phyloP scores from a whole-genome alignment of 2,329 filamentous ascomycete species.

The Colletotrichum trifolii region DNA sequence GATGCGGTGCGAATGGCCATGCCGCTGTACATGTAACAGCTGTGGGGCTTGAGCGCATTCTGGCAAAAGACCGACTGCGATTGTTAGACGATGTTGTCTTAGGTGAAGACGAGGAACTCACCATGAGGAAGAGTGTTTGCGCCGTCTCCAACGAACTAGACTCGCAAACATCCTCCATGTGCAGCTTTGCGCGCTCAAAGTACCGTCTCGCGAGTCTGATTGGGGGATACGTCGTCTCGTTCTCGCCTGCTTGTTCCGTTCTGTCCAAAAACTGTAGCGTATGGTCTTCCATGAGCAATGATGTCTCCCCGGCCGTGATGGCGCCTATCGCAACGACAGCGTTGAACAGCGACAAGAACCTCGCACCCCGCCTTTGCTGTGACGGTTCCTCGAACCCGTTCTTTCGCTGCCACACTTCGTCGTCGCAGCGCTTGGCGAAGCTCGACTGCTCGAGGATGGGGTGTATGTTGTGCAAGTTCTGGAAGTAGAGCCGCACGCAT shows the following conservation, averaged over 20 bases:
- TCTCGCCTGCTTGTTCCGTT: conserved; percentile 20
- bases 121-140: conserved; percentile 37
- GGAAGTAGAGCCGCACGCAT: conserved; percentile 39
- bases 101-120: conserved; percentile 1
- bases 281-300: conserved; percentile 34
- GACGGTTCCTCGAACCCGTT: not conserved
- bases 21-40: conserved; percentile 49
- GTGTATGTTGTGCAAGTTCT: conserved; percentile 40
- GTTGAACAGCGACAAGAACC: conserved; percentile 36
- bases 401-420: conserved; percentile 33
- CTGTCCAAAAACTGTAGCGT: conserved; percentile 33
- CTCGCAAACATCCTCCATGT: conserved; percentile 37
- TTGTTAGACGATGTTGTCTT: not conserved
- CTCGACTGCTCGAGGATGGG: conserved; percentile 37
- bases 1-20: conserved; percentile 48
- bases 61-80: conserved; percentile 44
- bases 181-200: conserved; percentile 35
- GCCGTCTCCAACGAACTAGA: conserved; percentile 37
- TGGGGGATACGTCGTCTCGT: conserved; percentile 32
- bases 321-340: conserved; percentile 35
- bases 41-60: conserved; percentile 47
- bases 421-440: conserved; percentile 36
- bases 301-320: conserved; percentile 36
- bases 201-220: conserved; percentile 33
- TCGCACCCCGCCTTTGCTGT: conserved; percentile 15